Evolutionary conservation across 257 asterid species (phyloP).

Genomic region (Rauvolfia tetraphylla): DNA sequence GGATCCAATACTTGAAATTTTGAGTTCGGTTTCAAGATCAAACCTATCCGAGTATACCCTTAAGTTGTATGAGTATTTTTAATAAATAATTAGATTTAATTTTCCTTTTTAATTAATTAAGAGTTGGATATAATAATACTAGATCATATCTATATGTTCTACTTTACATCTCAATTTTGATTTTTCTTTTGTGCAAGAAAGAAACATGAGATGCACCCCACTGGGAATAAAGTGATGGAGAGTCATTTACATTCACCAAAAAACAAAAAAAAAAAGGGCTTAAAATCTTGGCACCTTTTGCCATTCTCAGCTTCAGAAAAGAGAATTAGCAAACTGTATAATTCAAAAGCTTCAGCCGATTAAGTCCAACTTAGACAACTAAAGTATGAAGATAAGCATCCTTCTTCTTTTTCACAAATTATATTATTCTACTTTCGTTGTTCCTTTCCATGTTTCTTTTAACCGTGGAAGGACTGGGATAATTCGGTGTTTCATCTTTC

Average conservation of each 20-base stretch:
- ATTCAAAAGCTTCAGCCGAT: conserved; percentile 18
- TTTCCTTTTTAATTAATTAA: not conserved
- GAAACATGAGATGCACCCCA: too few species aligned
- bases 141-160: too few species aligned
- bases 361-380: not conserved
- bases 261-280: not conserved
- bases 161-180: not conserved
- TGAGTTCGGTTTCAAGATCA: too few species aligned
- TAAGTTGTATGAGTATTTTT: too few species aligned
- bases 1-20: too few species aligned
- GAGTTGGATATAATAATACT: too few species aligned
- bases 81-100: not conserved
- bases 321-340: conserved; percentile 22
- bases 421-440: conserved; percentile 17
- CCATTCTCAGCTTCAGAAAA: not conserved
- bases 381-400: conserved; percentile 24
- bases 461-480: too few species aligned
- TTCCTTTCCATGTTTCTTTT: not conserved
- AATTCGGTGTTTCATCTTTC: too few species aligned
- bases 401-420: too few species aligned
- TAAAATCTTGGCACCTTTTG: conserved; percentile 19
- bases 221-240: conserved; percentile 3
- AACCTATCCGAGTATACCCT: too few species aligned
- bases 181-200: not conserved
- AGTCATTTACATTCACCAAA: conserved; percentile 1